A percentile compares a stretch with the other conserved stretches of the same genome.
Evolutionary conservation across 768 basidiomycete genomes (phyloP).

Genomic region (Guyanaporus albipodus): DNA sequence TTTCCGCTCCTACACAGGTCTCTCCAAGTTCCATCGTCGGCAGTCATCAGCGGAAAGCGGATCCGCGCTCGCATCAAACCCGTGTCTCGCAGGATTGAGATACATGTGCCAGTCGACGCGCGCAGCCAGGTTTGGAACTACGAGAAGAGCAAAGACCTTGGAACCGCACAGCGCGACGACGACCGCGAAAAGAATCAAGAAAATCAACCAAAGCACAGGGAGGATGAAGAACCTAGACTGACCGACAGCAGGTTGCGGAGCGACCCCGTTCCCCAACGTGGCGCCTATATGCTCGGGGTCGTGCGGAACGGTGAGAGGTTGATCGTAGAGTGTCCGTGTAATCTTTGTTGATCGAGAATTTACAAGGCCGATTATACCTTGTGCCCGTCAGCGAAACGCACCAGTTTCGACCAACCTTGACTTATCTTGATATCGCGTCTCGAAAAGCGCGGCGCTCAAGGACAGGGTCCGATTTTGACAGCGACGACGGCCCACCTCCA

Average conservation of each 20-base stretch:
- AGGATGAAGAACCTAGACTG: slow-evolving; percentile 59
- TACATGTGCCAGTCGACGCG: slow-evolving; percentile 79
- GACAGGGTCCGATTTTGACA: slow-evolving; percentile 57
- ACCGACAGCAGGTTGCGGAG: slow-evolving; percentile 69
- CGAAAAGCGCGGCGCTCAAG: slow-evolving; percentile 55
- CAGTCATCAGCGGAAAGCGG: slow-evolving; percentile 65
- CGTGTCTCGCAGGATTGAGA: slow-evolving; percentile 56
- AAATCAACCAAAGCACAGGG: slow-evolving; percentile 39
- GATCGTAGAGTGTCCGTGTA: not conserved
- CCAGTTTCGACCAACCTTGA: slow-evolving; percentile 78
- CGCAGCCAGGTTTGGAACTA: slow-evolving; percentile 77
- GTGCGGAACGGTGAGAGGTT: slow-evolving; percentile 60
- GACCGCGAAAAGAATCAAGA: slow-evolving; percentile 78
- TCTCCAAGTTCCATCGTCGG: slow-evolving; percentile 74
- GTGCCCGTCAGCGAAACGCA: slow-evolving; percentile 76
- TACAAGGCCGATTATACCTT: slow-evolving; percentile 65
- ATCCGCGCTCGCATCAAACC: slow-evolving; percentile 74
- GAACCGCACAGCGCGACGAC: slow-evolving; percentile 62
- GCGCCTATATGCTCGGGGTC: slow-evolving; percentile 72
- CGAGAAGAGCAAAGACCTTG: slow-evolving; percentile 65
- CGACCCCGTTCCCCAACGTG: slow-evolving; percentile 63
- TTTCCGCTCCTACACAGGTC: slow-evolving; percentile 74
- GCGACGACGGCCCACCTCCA: slow-evolving; percentile 73
- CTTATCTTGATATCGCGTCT: slow-evolving; percentile 71
- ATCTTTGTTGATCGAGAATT: slow-evolving; percentile 8